Conservation (phyloP, 371 early-diverging fungal genomes). For the Mucor irregularis region DNA sequence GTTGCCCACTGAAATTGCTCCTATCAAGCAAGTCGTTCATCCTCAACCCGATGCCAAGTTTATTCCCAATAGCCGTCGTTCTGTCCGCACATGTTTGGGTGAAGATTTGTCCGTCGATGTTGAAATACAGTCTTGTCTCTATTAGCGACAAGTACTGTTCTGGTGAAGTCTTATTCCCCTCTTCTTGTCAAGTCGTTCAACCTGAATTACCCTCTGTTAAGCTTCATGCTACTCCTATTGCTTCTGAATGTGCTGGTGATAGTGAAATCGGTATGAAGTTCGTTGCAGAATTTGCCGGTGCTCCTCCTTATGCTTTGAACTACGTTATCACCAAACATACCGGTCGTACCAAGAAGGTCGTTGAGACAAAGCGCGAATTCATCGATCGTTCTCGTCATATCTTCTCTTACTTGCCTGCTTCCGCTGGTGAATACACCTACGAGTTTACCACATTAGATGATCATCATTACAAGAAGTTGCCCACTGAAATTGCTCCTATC, state of each 20-base stretch:
- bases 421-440: slow-evolving; percentile 49
- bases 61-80: not conserved
- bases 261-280: slow-evolving; percentile 52
- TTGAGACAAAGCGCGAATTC: slow-evolving; percentile 29
- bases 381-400: slow-evolving; percentile 46
- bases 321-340: slow-evolving; percentile 34
- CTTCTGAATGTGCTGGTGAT: slow-evolving; percentile 48
- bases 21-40: slow-evolving; percentile 45
- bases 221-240: slow-evolving; percentile 39
- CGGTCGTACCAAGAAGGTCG: slow-evolving; percentile 23
- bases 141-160: slow-evolving; percentile 38
- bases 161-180: slow-evolving; percentile 44
- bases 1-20: slow-evolving; percentile 22
- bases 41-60: slow-evolving; percentile 57
- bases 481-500: slow-evolving; percentile 27
- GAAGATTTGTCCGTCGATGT: slow-evolving; percentile 38
- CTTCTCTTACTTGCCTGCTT: slow-evolving; percentile 40
- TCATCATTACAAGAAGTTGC: slow-evolving; percentile 39
- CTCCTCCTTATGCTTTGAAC: slow-evolving; percentile 45
- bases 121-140: slow-evolving; percentile 34
- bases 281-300: slow-evolving; percentile 39
- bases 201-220: slow-evolving; percentile 41
- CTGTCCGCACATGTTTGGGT: slow-evolving; percentile 43
- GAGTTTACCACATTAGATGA: slow-evolving; percentile 43
- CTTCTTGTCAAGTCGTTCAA: slow-evolving; percentile 43